These are phyloP conservation scores for Quercus robur DNA, from an alignment of 306 rosid genomes.

Conservation along the genomic window DNA sequence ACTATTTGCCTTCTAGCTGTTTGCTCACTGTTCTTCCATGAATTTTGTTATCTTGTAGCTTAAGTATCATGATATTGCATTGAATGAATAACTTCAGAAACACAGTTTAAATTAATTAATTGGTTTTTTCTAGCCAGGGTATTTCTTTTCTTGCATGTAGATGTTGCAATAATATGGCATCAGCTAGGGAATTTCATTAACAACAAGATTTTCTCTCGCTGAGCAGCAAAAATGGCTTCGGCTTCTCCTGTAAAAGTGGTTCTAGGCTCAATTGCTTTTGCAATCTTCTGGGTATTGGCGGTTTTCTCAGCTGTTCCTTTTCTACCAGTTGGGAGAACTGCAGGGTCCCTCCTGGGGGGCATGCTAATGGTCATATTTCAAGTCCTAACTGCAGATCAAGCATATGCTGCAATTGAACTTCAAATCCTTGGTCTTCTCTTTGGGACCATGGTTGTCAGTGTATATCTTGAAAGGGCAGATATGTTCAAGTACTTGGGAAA, in stretches of 20 bases:
- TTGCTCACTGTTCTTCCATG: too few relatives aligned
- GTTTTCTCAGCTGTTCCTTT: slow-evolving; percentile 89
- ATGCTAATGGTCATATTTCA: slow-evolving; percentile 76
- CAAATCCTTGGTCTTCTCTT: slow-evolving; percentile 89
- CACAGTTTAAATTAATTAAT: too few relatives aligned
- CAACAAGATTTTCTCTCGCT: background rate
- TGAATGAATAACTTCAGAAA: too few relatives aligned
- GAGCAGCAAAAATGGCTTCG: slow-evolving; percentile 47
- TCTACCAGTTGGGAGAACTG: slow-evolving; percentile 86
- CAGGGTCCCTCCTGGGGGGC: slow-evolving; percentile 88
- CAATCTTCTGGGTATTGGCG: slow-evolving; percentile 80
- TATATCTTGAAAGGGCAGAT: slow-evolving; percentile 90
- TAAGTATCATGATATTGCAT: too few relatives aligned
- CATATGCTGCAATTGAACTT: slow-evolving; percentile 76
- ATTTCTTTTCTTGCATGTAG: too few relatives aligned
- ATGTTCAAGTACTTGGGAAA: slow-evolving; percentile 85
- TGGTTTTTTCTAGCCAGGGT: too few relatives aligned
- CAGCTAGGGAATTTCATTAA: background rate
- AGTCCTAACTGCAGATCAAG: slow-evolving; percentile 71
- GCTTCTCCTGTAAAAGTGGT: slow-evolving; percentile 65
- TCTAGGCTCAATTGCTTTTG: slow-evolving; percentile 76
- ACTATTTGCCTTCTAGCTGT: too few relatives aligned
- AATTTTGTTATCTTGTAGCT: too few relatives aligned
- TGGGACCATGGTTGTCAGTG: slow-evolving; percentile 92
- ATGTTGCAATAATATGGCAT: too few relatives aligned